Conservation (phyloP, 202 grass and related monocot species). For the Hordeum pubiflorum region DNA sequence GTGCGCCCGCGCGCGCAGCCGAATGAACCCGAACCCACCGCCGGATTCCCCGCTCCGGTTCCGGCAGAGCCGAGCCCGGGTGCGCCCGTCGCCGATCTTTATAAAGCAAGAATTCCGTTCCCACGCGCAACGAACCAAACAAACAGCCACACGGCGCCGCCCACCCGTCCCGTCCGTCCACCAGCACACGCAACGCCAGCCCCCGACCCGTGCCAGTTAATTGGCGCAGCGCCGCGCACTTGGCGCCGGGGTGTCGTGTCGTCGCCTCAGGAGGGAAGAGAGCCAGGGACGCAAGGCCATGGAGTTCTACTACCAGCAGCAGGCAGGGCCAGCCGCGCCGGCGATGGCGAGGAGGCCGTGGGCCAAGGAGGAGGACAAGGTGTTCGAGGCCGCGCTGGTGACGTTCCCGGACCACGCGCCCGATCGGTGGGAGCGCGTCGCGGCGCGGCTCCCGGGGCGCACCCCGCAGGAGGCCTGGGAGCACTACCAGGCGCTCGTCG, state of each 20-base stretch:
- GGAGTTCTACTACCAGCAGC: slow-evolving; percentile 26
- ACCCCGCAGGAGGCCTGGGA: slow-evolving; percentile 51
- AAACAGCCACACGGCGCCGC: slow-evolving; percentile 31
- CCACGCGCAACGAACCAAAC: slow-evolving; percentile 8
- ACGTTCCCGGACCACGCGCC: slow-evolving; percentile 40
- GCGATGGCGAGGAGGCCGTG: slow-evolving; percentile 19
- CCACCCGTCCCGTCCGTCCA: background rate
- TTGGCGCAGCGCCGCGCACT: background rate
- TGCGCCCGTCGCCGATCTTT: background rate
- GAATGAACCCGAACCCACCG: background rate
- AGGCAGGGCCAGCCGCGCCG: background rate
- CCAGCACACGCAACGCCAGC: slow-evolving; percentile 4
- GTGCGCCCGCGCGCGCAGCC: background rate
- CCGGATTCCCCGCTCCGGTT: background rate
- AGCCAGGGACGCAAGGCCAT: background rate
- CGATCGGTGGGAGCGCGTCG: slow-evolving; percentile 58
- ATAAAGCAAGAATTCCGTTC: slow-evolving; percentile 12
- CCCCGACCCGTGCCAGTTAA: background rate
- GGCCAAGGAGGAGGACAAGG: slow-evolving; percentile 81
- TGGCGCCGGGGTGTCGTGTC: background rate
- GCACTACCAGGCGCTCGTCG: slow-evolving; percentile 62
- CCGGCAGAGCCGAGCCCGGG: background rate
- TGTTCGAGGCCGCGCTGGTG: slow-evolving; percentile 80
- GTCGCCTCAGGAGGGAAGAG: background rate
- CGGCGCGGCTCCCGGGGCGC: slow-evolving; percentile 44